A percentile compares a stretch with the other conserved stretches of the same genome.
phyloP scores from a whole-genome alignment of 768 basidiomycete species.

The Cyclocybe cylindracea region DNA sequence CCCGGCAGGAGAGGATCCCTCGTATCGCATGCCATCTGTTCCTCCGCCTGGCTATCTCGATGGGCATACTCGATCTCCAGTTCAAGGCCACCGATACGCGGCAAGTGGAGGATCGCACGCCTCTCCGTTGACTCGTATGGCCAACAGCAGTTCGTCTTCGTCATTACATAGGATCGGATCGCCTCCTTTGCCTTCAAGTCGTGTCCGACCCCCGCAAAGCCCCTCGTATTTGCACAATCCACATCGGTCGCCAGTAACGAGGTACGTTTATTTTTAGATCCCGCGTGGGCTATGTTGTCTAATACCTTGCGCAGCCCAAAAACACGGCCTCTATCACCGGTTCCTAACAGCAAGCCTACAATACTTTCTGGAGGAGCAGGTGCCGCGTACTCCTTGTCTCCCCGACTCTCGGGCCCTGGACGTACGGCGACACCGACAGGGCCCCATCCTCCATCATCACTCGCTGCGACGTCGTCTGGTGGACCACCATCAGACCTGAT shows the following conservation, averaged over 20 bases:
- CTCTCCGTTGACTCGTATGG: slow-evolving; percentile 23
- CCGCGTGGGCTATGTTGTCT: not conserved
- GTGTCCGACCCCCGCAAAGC: slow-evolving; percentile 26
- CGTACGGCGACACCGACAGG: slow-evolving; percentile 23
- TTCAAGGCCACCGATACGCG: slow-evolving; percentile 38
- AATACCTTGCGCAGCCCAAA: slow-evolving; percentile 24
- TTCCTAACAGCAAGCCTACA: slow-evolving; percentile 15
- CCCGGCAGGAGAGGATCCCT: slow-evolving; percentile 27
- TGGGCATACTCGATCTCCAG: slow-evolving; percentile 38
- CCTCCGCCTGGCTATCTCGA: slow-evolving; percentile 34
- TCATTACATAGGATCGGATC: slow-evolving; percentile 21
- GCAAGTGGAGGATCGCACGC: slow-evolving; percentile 17
- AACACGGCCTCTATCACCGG: slow-evolving; percentile 33
- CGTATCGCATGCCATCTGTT: slow-evolving; percentile 32
- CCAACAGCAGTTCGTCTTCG: slow-evolving; percentile 28
- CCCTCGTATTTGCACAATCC: slow-evolving; percentile 20
- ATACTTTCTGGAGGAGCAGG: slow-evolving; percentile 17
- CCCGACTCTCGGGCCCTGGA: slow-evolving; percentile 22
- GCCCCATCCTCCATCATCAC: slow-evolving; percentile 14
- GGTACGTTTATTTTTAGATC: slow-evolving; percentile 9
- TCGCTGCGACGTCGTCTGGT: slow-evolving; percentile 7
- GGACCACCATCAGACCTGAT: slow-evolving; percentile 9
- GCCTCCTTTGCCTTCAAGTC: slow-evolving; percentile 24
- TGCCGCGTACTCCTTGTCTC: slow-evolving; percentile 22
- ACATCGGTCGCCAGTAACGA: slow-evolving; percentile 22